These are phyloP conservation scores for Colletotrichum sp. DNA, from an alignment of 2,329 filamentous ascomycete species.

Conservation along the genomic window DNA sequence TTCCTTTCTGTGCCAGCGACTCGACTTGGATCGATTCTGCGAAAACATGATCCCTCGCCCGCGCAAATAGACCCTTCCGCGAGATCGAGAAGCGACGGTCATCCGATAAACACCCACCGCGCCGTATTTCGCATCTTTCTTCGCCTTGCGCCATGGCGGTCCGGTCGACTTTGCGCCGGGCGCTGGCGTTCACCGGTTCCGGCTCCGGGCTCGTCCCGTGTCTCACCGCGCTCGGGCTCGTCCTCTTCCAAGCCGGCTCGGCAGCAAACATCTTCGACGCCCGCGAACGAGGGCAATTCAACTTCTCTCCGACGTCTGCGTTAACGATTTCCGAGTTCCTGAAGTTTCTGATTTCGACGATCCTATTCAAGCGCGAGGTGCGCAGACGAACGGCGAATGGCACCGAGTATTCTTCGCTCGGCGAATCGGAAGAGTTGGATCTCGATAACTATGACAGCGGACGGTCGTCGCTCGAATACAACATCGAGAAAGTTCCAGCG, in stretches of 20 bases:
- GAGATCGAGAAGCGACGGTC: background rate
- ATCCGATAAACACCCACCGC: background rate
- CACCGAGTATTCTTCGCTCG: constrained; percentile 8
- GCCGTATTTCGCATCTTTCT: background rate
- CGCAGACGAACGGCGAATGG: constrained; percentile 5
- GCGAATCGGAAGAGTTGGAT: constrained; percentile 6
- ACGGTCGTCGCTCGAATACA: background rate
- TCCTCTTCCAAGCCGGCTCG: constrained; percentile 37
- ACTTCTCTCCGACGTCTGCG: constrained; percentile 33
- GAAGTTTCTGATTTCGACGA: constrained; percentile 31
- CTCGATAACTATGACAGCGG: background rate
- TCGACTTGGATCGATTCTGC: background rate
- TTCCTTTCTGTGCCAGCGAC: background rate
- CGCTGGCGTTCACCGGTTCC: background rate
- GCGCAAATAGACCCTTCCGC: background rate
- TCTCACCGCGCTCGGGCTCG: constrained; percentile 35
- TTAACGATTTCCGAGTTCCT: constrained; percentile 33
- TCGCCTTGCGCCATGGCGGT: background rate
- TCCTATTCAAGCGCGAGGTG: constrained; percentile 29
- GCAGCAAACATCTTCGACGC: constrained; percentile 33
- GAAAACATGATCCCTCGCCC: background rate
- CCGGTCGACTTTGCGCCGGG: constrained; percentile 1
- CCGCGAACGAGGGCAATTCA: constrained; percentile 28
- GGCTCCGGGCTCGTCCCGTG: constrained; percentile 18
- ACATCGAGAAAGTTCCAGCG: background rate